Conservation (phyloP, 2,329 filamentous ascomycete species). For the Claviceps lovelessii region DNA sequence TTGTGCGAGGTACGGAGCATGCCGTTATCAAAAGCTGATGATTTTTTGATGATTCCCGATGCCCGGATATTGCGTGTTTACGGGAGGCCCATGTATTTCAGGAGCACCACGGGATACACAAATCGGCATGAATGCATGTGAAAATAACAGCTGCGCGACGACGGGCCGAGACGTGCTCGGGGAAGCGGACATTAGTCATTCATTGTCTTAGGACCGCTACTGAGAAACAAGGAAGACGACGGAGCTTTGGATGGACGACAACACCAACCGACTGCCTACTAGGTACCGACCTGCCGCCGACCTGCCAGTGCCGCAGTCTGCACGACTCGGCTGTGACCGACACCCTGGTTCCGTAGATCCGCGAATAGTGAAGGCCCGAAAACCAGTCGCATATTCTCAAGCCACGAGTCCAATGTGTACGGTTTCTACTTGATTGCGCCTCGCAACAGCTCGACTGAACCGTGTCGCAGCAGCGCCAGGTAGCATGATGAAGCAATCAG, state of each 20-base stretch:
- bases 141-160: background rate
- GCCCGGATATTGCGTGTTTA: too few species aligned
- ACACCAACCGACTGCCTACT: background rate
- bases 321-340: background rate
- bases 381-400: background rate
- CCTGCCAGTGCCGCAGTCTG: background rate
- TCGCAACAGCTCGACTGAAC: background rate
- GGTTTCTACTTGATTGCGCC: too few species aligned
- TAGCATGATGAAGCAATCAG: background rate
- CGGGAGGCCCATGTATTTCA: too few species aligned
- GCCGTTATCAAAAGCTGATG: background rate
- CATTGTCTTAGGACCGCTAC: background rate
- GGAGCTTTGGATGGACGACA: background rate
- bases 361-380: background rate
- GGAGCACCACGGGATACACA: background rate
- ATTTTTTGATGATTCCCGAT: background rate
- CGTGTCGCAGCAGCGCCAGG: background rate
- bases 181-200: background rate
- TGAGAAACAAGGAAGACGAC: background rate
- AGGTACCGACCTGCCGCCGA: background rate
- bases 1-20: constrained; percentile 4
- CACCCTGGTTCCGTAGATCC: background rate
- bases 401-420: background rate
- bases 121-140: background rate
- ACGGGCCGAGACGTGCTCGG: background rate